These are phyloP conservation scores for Daedaleopsis nitida DNA, from an alignment of 768 basidiomycete genomes.

Conservation along the genomic window DNA sequence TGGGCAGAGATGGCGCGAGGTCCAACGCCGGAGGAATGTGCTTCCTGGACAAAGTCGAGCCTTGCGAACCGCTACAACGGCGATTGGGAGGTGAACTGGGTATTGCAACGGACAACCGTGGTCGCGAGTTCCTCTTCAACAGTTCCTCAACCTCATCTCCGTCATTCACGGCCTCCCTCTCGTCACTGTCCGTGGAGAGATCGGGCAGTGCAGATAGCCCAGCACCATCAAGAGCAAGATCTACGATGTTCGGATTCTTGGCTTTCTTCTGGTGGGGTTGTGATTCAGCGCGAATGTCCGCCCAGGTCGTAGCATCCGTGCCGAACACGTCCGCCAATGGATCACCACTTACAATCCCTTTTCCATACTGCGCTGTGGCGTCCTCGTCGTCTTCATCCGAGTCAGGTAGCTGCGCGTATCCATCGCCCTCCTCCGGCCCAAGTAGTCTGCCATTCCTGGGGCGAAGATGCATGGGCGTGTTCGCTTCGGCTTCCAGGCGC, in stretches of 20 bases:
- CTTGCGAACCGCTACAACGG: constrained; percentile 10
- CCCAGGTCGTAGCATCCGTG: constrained; percentile 65
- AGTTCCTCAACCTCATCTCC: constrained; percentile 37
- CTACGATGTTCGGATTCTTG: constrained; percentile 49
- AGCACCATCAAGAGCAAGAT: constrained; percentile 53
- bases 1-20: constrained; percentile 35
- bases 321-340: constrained; percentile 66
- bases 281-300: constrained; percentile 47
- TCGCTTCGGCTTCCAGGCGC: constrained; percentile 44
- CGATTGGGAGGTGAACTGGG: constrained; percentile 39
- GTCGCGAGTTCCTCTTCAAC: constrained; percentile 28
- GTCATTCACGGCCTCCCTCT: constrained; percentile 42
- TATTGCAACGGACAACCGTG: constrained; percentile 38
- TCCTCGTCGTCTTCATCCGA: constrained; percentile 35
- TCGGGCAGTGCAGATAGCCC: constrained; percentile 32
- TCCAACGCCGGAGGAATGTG: constrained; percentile 57
- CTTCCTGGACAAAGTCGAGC: constrained; percentile 34
- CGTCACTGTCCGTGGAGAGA: constrained; percentile 26
- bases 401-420: constrained; percentile 25
- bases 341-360: constrained; percentile 39
- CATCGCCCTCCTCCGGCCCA: constrained; percentile 32
- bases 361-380: constrained; percentile 38
- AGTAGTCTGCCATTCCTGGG: constrained; percentile 11
- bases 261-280: constrained; percentile 25
- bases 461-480: constrained; percentile 31